Evolutionary conservation across 495 filamentous ascomycete genomes (phyloP).

Genomic region (Penicillium malachiteum): DNA sequence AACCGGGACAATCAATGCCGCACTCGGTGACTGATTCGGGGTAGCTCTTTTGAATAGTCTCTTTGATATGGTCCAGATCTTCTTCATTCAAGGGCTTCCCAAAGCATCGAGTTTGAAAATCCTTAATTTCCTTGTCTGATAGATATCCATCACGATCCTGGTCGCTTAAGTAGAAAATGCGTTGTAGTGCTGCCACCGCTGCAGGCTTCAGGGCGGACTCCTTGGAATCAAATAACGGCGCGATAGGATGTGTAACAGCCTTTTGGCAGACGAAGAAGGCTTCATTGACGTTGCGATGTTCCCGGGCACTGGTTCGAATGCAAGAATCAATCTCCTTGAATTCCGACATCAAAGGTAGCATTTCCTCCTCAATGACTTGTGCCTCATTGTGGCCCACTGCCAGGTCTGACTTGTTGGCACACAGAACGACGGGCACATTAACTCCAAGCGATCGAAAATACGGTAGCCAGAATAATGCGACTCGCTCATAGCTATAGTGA

Average conservation of each 20-base stretch:
- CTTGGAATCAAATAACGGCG: constrained; percentile 93
- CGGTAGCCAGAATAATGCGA: constrained; percentile 96
- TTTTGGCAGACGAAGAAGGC: constrained; percentile 97
- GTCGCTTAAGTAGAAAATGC: constrained; percentile 94
- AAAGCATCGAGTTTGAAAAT: constrained; percentile 90
- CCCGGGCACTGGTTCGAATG: constrained; percentile 90
- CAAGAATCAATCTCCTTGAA: constrained; percentile 99
- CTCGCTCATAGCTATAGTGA: constrained; percentile 97
- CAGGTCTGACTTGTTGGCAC: constrained; percentile 94
- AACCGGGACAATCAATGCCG: constrained; percentile 78
- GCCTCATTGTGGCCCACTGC: constrained; percentile 65
- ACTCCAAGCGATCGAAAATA: constrained; percentile 96
- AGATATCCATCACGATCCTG: constrained; percentile 94
- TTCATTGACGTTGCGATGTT: constrained; percentile 94
- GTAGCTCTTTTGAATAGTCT: constrained; percentile 67
- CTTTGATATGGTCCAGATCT: constrained; percentile 86
- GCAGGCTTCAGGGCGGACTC: constrained; percentile 85
- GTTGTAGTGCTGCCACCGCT: constrained; percentile 76
- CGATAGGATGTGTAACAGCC: constrained; percentile 96
- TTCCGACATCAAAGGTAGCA: constrained; percentile 97
- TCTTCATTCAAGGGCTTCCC: constrained; percentile 74
- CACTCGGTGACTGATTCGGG: constrained; percentile 62
- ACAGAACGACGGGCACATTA: constrained; percentile 96
- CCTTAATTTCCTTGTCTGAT: constrained; percentile 84
- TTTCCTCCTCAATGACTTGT: constrained; percentile 90